These are phyloP conservation scores for Xylaria longipes DNA, from an alignment of 495 filamentous ascomycete genomes.

Conservation along the genomic window DNA sequence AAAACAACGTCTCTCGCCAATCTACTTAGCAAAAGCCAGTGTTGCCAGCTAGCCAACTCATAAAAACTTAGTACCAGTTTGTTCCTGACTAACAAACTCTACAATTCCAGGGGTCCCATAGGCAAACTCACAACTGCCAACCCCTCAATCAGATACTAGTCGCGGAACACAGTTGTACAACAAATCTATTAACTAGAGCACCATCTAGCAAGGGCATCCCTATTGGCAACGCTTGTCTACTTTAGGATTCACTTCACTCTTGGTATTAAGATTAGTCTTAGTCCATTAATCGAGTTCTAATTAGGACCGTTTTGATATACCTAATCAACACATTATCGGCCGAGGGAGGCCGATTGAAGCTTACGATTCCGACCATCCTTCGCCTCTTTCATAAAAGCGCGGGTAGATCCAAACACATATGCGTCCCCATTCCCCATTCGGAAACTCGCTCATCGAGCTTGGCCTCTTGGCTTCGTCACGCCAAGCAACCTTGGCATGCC, in stretches of 20 bases:
- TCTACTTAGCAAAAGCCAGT: not conserved
- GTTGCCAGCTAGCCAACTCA: not conserved
- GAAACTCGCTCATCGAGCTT: conserved; percentile 15
- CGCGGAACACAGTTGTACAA: not conserved
- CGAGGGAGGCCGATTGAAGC: conserved; percentile 14
- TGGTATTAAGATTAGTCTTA: conserved; percentile 5
- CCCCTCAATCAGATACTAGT: not conserved
- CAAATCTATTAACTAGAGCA: not conserved
- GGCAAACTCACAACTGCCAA: not conserved
- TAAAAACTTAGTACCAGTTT: not conserved
- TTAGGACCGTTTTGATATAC: not conserved
- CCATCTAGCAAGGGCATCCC: not conserved
- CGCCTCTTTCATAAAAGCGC: conserved; percentile 1
- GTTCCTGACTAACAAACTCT: conserved; percentile 18
- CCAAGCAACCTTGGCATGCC: not conserved
- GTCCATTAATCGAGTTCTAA: not conserved
- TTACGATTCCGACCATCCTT: not conserved
- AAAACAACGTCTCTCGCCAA: conserved; percentile 1
- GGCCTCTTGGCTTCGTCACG: conserved; percentile 13
- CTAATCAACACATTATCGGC: conserved; percentile 1
- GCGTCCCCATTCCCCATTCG: conserved; percentile 4
- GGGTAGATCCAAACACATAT: not conserved
- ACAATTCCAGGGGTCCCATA: not conserved
- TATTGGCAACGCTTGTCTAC: conserved; percentile 1
- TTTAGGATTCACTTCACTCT: not conserved